Conservation (phyloP, 176 grass and related monocot species). For the Aegilops tauschii region DNA sequence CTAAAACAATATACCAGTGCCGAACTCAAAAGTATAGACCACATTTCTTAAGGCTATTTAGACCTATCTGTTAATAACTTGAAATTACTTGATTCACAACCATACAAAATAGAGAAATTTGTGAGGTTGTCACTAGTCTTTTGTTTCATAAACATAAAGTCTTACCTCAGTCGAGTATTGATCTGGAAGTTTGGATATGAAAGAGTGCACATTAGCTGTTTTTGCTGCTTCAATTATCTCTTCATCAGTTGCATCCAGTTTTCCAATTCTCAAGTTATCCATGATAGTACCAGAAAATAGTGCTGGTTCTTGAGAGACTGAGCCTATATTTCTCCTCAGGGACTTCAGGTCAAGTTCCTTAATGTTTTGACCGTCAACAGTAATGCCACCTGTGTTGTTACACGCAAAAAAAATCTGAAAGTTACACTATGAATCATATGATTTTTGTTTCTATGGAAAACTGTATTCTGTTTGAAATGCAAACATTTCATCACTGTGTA, state of each 20-base stretch:
- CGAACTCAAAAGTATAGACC: not conserved
- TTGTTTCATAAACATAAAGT: slow-evolving; percentile 11
- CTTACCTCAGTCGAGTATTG: slow-evolving; percentile 52
- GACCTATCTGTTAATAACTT: not conserved
- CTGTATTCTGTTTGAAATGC: not conserved
- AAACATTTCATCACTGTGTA: not conserved
- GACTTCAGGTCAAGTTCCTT: slow-evolving; percentile 38
- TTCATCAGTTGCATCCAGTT: slow-evolving; percentile 44
- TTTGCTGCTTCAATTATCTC: slow-evolving; percentile 44
- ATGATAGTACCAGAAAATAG: slow-evolving; percentile 53
- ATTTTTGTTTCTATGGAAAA: not conserved
- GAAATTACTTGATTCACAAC: slow-evolving; percentile 4
- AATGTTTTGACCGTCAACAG: slow-evolving; percentile 48
- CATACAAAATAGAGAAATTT: not conserved
- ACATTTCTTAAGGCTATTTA: not conserved
- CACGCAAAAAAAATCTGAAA: not conserved
- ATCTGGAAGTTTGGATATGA: slow-evolving; percentile 50
- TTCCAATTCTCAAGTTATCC: slow-evolving; percentile 53
- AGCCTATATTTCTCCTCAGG: slow-evolving; percentile 47
- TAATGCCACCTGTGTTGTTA: slow-evolving; percentile 28
- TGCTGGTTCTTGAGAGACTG: slow-evolving; percentile 51
- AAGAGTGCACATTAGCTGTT: slow-evolving; percentile 53
- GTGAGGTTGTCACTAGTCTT: not conserved
- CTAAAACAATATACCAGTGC: not conserved
- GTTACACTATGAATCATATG: not conserved